A percentile compares a stretch with the other conserved stretches of the same genome.
These are phyloP conservation scores for Yamadazyma olivae DNA, from an alignment of 805 yeast genomes.

Conservation along the genomic window DNA sequence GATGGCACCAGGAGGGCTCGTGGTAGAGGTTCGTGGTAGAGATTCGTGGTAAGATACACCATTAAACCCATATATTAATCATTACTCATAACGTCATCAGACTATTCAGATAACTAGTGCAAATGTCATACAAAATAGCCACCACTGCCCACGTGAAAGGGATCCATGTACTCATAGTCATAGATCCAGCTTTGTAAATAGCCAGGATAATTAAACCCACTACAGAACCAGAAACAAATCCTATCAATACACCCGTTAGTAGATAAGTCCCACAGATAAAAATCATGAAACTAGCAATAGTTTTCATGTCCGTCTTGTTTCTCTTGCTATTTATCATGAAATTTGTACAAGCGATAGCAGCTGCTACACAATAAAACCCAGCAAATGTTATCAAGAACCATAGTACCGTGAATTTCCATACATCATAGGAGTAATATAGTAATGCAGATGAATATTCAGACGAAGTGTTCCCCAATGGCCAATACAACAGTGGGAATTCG, in stretches of 20 bases:
- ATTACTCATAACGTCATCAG: conserved; percentile 16
- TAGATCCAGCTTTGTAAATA: conserved; percentile 73
- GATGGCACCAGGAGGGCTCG: too few species aligned
- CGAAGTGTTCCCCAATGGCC: conserved; percentile 54
- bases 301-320: not conserved
- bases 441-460: conserved; percentile 46
- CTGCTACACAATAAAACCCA: conserved; percentile 63
- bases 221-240: conserved; percentile 68
- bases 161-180: conserved; percentile 93
- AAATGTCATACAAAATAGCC: conserved; percentile 62
- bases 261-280: conserved; percentile 34
- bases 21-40: too few species aligned
- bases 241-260: conserved; percentile 58
- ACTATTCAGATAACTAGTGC: conserved; percentile 61
- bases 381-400: conserved; percentile 77
- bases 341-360: conserved; percentile 48
- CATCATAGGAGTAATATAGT: conserved; percentile 66
- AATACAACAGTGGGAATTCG: conserved; percentile 71
- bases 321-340: conserved; percentile 13
- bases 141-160: conserved; percentile 81
- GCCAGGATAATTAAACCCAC: conserved; percentile 74
- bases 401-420: conserved; percentile 77
- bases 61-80: not conserved
- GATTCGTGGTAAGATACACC: too few species aligned
- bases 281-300: conserved; percentile 17